These are phyloP conservation scores for Chimonanthus salicifolius DNA, from an alignment of 164 flowering plant genomes.

Conservation along the genomic window DNA sequence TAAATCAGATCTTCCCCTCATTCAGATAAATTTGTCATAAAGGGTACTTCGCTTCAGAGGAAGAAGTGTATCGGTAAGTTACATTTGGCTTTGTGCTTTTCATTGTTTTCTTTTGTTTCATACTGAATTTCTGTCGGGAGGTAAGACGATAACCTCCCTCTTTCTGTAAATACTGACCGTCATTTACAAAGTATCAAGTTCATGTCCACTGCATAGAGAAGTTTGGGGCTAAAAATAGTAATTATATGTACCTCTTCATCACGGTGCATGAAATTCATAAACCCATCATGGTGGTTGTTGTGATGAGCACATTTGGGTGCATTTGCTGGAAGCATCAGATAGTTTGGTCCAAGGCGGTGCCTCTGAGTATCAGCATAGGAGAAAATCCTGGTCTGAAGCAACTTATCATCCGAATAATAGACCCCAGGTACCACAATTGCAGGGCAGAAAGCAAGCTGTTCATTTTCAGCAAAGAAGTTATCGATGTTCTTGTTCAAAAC, in stretches of 20 bases:
- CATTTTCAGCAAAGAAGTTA: slow-evolving; percentile 96
- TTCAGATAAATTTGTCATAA: neutral
- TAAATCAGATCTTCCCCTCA: no score
- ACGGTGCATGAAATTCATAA: slow-evolving; percentile 98
- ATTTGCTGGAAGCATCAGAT: slow-evolving; percentile 90
- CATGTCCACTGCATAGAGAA: no score
- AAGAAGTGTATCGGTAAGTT: no score
- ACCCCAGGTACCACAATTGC: slow-evolving; percentile 83
- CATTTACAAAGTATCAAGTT: no score
- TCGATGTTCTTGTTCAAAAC: slow-evolving; percentile 92
- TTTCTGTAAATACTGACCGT: no score
- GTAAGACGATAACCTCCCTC: no score
- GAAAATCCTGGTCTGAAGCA: slow-evolving; percentile 85
- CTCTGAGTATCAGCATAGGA: slow-evolving; percentile 94
- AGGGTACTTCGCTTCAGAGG: neutral
- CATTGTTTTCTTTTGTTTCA: no score
- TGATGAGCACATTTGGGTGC: slow-evolving; percentile 93
- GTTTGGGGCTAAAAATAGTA: neutral
- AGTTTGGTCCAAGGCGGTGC: slow-evolving; percentile 97
- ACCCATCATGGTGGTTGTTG: slow-evolving; percentile 95
- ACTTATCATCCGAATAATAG: slow-evolving; percentile 88
- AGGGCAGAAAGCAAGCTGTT: slow-evolving; percentile 94
- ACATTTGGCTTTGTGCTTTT: no score
- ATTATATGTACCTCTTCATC: slow-evolving; percentile 81
- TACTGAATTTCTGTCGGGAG: no score